Evolutionary conservation across 306 rosid species (phyloP).

Genomic region (Mucuna pruriens): DNA sequence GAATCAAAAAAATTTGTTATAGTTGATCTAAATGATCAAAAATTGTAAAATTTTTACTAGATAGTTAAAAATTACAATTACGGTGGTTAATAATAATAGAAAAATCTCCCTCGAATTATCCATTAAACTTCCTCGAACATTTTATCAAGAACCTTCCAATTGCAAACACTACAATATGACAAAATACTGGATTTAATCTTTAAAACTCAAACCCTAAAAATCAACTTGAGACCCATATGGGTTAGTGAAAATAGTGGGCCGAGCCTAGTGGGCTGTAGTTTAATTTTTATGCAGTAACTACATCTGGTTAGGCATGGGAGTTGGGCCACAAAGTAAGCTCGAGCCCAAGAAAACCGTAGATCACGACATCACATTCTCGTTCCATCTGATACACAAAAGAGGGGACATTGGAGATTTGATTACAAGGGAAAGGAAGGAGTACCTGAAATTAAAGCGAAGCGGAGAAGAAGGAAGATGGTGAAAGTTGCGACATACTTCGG

Average conservation of each 20-base stretch:
- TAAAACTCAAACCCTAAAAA: too few species aligned
- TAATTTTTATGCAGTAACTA: neutral
- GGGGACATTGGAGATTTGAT: neutral
- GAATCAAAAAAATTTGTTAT: too few species aligned
- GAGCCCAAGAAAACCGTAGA: slow-evolving; percentile 3
- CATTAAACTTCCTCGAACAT: too few species aligned
- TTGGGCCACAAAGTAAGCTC: neutral
- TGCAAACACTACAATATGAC: neutral
- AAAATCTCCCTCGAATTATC: too few species aligned
- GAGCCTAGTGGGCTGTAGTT: neutral
- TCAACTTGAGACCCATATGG: neutral
- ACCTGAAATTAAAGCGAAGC: slow-evolving; percentile 21
- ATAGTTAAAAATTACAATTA: too few species aligned
- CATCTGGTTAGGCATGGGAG: neutral
- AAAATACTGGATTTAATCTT: too few species aligned
- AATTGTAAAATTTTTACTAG: too few species aligned
- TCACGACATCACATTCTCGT: neutral
- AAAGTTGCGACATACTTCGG: slow-evolving; percentile 79
- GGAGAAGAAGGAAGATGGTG: slow-evolving; percentile 62
- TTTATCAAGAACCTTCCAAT: too few species aligned
- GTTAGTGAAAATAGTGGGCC: neutral
- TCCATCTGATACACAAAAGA: neutral
- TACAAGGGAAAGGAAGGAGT: neutral
- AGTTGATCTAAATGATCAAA: too few species aligned
- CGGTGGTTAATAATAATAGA: too few species aligned